Evolutionary conservation across 1,284 basidiomycete genomes (phyloP).

Genomic region (Leccinum angustisporum): DNA sequence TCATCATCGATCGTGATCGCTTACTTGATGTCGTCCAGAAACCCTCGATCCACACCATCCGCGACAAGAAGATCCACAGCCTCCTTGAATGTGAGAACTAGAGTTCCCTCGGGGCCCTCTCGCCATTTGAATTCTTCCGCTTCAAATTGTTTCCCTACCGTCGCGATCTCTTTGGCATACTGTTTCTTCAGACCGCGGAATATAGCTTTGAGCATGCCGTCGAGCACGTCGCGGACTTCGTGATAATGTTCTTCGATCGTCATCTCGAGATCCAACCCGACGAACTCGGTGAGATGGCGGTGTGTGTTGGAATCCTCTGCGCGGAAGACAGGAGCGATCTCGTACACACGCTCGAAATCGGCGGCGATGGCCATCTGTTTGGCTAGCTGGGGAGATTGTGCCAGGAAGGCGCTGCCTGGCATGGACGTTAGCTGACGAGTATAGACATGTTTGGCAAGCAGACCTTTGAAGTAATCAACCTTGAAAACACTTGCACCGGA

Average conservation of each 20-base stretch:
- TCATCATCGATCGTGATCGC: conserved; percentile 24
- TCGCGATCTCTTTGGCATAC: conserved; percentile 80
- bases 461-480: conserved; percentile 96
- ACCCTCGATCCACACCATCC: conserved; percentile 75
- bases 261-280: conserved; percentile 99
- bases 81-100: conserved; percentile 83
- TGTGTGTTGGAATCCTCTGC: conserved; percentile 99
- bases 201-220: conserved; percentile 80
- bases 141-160: conserved; percentile 86
- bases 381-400: conserved; percentile 95
- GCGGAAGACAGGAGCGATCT: conserved; percentile 95
- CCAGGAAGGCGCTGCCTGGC: conserved; percentile 85
- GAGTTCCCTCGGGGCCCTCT: conserved; percentile 59
- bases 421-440: conserved; percentile 11
- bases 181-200: conserved; percentile 80
- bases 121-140: conserved; percentile 89
- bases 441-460: conserved; percentile 14
- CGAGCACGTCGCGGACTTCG: conserved; percentile 88
- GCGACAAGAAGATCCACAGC: conserved; percentile 85
- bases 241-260: conserved; percentile 98
- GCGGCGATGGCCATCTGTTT: conserved; percentile 99
- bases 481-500: conserved; percentile 97
- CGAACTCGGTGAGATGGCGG: conserved; percentile 98
- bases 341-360: conserved; percentile 97
- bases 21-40: conserved; percentile 86